phyloP scores from a whole-genome alignment of 257 asterid species.

The Capsicum baccatum region DNA sequence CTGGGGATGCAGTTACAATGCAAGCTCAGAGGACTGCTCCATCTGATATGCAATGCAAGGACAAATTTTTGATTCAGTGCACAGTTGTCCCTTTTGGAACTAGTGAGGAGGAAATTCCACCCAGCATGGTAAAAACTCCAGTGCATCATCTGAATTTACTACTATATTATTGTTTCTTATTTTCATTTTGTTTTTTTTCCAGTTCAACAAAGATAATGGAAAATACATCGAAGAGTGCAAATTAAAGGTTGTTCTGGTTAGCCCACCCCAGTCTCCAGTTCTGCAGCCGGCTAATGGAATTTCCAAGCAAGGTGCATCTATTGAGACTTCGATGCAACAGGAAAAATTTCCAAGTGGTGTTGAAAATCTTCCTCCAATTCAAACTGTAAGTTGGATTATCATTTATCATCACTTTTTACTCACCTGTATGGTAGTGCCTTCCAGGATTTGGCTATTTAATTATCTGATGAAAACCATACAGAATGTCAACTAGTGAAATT shows the following conservation, averaged over 20 bases:
- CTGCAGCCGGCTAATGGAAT: slow-evolving; percentile 50
- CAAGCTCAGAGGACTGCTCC: slow-evolving; percentile 81
- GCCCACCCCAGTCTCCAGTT: slow-evolving; percentile 57
- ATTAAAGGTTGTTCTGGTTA: slow-evolving; percentile 71
- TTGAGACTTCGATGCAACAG: slow-evolving; percentile 39
- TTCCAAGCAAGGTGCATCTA: slow-evolving; percentile 53
- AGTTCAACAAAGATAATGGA: slow-evolving; percentile 66
- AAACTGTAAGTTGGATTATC: slow-evolving; percentile 46
- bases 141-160: slow-evolving; percentile 1
- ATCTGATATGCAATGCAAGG: slow-evolving; percentile 76
- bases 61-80: slow-evolving; percentile 83
- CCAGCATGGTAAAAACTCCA: slow-evolving; percentile 67
- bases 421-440: background rate
- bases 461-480: slow-evolving; percentile 19
- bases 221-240: slow-evolving; percentile 78
- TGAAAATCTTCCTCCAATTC: slow-evolving; percentile 54
- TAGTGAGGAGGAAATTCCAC: slow-evolving; percentile 67
- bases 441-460: slow-evolving; percentile 4
- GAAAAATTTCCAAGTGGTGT: slow-evolving; percentile 54
- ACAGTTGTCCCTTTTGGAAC: slow-evolving; percentile 75
- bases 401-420: slow-evolving; percentile 22
- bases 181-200: slow-evolving; percentile 37
- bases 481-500: slow-evolving; percentile 16
- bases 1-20: slow-evolving; percentile 69
- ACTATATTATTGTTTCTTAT: slow-evolving; percentile 30